Evolutionary conservation across 2,329 filamentous ascomycete genomes (phyloP), one percentile per base, ranked within the genome.

Genomic region (Byssoonygena ceratinophila): DNA sequence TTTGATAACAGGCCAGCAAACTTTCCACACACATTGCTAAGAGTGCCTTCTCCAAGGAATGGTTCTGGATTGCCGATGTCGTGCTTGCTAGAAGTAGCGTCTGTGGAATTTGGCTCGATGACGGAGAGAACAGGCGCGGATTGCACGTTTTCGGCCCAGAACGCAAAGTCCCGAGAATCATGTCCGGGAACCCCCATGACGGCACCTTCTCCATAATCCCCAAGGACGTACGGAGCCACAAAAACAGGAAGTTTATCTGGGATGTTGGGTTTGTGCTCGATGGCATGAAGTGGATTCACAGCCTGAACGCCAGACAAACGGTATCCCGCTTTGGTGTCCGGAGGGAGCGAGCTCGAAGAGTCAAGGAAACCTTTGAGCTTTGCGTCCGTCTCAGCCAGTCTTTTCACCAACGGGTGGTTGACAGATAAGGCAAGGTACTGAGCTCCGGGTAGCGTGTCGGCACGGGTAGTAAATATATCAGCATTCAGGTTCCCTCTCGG

Each of bases 171-270:
- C 49, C 87, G 78, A 3, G 76, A 64, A 66, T 95, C 89, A 63
- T 95, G 89, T 1, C 83, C 89, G 0, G 89, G 89, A 6, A 94
- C 89, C 40, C 89, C 89, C 88, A 95, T 94, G 1, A 94, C 84
- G 8, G 88, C 88, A 1, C 88, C 88, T 59, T 89, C 85, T 14
- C 88, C 87, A 59, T 94, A 92, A 62, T 89, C 85, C 23, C 84
- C 84, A 4, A 94, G 74, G 9, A 94, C 89, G 63, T 94, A 94
- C 0, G 87, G 83, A 8, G 89, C 87, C 20, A 87, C 84, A 61
- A 84, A 94, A 4, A 94, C 75, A 1, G 88, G 87, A 4, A 94
- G 54, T 29, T 64, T 62, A n/a, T 61, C 56, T 14, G 70, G 52
- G 46, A 68, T 59, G 11, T 60, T 55, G n/a, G 58, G 66, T 74